Conservation (phyloP, 1,139 yeast genomes). For the Scheffersomyces illinoinensis region DNA sequence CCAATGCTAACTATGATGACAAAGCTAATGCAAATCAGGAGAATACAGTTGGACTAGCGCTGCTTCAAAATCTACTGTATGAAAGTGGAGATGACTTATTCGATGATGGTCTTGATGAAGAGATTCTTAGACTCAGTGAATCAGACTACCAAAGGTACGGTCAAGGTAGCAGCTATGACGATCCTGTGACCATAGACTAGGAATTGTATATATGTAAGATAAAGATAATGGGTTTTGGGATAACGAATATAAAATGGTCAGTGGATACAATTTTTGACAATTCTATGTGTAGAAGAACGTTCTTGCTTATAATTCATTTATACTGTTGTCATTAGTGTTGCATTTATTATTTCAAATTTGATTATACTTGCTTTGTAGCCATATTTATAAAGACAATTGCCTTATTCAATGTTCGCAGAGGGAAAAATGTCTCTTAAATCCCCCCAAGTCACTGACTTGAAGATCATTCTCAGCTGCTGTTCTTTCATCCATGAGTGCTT, state of each 20-base stretch:
- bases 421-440: slow-evolving; percentile 21
- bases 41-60: background rate
- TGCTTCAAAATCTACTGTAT: background rate
- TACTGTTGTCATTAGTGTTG: background rate
- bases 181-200: slow-evolving; percentile 35
- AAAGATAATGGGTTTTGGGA: background rate
- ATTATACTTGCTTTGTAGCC: background rate
- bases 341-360: background rate
- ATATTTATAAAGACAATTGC: background rate
- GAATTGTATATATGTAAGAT: background rate
- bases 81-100: slow-evolving; percentile 11
- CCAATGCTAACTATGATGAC: background rate
- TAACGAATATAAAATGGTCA: too few relatives aligned
- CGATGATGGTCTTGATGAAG: slow-evolving; percentile 26
- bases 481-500: slow-evolving; percentile 37
- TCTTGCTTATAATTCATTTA: background rate
- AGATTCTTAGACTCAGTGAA: slow-evolving; percentile 7
- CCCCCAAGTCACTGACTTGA: slow-evolving; percentile 5
- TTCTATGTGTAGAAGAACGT: too few relatives aligned
- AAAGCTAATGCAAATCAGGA: background rate
- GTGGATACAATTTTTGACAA: background rate
- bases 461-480: slow-evolving; percentile 11
- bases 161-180: slow-evolving; percentile 42
- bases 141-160: slow-evolving; percentile 4
- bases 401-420: slow-evolving; percentile 30